These are phyloP conservation scores for Colletotrichum gloeosporioides DNA, from an alignment of 2,329 filamentous ascomycete species.

Conservation along the genomic window DNA sequence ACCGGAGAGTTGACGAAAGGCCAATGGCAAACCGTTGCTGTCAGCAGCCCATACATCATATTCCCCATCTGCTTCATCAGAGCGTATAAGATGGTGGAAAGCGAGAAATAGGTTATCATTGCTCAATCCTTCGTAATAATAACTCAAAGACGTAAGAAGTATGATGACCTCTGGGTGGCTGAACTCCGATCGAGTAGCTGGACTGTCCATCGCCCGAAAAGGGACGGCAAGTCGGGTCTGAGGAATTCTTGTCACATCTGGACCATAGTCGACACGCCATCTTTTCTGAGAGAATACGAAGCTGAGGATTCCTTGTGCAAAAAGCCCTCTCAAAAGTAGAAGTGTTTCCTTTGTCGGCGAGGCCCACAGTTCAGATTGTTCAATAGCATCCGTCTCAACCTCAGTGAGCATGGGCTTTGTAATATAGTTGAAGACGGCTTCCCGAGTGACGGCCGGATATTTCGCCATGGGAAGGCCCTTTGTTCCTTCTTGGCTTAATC, in stretches of 20 bases:
- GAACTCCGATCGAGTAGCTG: constrained; percentile 62
- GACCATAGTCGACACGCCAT: constrained; percentile 71
- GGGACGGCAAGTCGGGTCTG: constrained; percentile 59
- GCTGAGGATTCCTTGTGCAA: constrained; percentile 58
- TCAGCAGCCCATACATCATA: constrained; percentile 55
- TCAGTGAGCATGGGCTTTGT: constrained; percentile 33
- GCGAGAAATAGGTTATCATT: constrained; percentile 53
- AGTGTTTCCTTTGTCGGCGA: constrained; percentile 38
- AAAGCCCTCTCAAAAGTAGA: constrained; percentile 58
- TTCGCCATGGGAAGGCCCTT: constrained; percentile 44
- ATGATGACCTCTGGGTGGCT: constrained; percentile 67
- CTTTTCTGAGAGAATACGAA: constrained; percentile 63
- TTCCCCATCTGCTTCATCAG: constrained; percentile 56
- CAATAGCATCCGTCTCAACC: constrained; percentile 37
- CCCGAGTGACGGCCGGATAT: constrained; percentile 33
- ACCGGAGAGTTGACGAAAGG: constrained; percentile 47
- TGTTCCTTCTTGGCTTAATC: constrained; percentile 49
- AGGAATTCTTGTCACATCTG: constrained; percentile 46
- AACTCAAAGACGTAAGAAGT: constrained; percentile 58
- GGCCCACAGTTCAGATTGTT: constrained; percentile 41
- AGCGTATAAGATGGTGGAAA: constrained; percentile 52
- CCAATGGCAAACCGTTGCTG: constrained; percentile 31
- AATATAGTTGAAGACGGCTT: constrained; percentile 50
- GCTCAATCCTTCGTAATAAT: constrained; percentile 61
- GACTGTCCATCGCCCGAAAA: constrained; percentile 64